These are phyloP conservation scores for Dictyostelium capitatum DNA, from an alignment of 78 protist genomes.

Conservation along the genomic window DNA sequence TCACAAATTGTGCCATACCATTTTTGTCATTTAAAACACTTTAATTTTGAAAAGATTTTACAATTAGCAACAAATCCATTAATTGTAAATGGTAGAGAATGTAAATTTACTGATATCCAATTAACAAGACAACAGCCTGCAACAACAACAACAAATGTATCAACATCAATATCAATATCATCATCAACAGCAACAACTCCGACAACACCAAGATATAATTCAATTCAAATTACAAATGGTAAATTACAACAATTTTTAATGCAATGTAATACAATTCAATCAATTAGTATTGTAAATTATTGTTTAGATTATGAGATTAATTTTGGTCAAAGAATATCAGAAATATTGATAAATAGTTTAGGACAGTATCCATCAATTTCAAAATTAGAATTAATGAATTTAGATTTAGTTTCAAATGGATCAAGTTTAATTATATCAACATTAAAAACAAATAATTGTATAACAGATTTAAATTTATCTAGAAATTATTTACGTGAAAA, in stretches of 20 bases:
- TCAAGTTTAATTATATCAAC: not conserved
- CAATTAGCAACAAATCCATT: constrained; percentile 29
- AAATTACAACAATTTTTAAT: constrained; percentile 31
- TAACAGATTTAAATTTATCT: constrained; percentile 31
- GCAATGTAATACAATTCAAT: not conserved
- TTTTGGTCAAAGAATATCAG: constrained; percentile 21
- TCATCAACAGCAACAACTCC: not conserved
- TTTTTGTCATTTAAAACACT: constrained; percentile 9
- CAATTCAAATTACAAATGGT: constrained; percentile 40
- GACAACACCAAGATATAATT: not conserved
- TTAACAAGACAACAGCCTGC: not conserved
- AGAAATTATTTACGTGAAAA: constrained; percentile 41
- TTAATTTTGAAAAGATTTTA: constrained; percentile 15
- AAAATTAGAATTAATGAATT: constrained; percentile 44
- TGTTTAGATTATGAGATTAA: constrained; percentile 38
- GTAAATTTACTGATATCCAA: constrained; percentile 41
- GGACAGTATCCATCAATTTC: not conserved
- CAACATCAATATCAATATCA: not conserved
- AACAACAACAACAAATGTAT: not conserved
- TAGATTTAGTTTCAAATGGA: constrained; percentile 63
- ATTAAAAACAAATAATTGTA: not conserved
- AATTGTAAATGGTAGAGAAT: constrained; percentile 14
- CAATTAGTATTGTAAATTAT: constrained; percentile 18
- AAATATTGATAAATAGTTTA: not conserved
- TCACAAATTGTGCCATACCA: constrained; percentile 31